Conservation (phyloP, 1,284 basidiomycete genomes). For the Nidula niveotomentosa region DNA sequence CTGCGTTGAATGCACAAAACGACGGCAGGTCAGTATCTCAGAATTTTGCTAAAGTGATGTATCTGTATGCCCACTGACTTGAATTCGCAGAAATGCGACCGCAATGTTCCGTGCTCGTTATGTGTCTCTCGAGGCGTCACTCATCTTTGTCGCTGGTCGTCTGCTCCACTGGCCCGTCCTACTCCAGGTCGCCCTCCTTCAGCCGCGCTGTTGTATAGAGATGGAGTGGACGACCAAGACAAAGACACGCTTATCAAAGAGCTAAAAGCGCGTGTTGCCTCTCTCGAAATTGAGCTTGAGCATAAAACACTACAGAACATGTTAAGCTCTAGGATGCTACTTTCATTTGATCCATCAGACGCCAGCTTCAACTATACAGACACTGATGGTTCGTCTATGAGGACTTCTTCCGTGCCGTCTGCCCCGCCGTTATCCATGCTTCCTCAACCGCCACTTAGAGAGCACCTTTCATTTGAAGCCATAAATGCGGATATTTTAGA, state of each 20-base stretch:
- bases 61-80: constrained; percentile 2
- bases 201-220: constrained; percentile 12
- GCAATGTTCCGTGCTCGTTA: constrained; percentile 49
- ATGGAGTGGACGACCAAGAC: constrained; percentile 11
- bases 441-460: neutral
- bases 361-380: too few species aligned
- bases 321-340: too few species aligned
- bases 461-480: neutral
- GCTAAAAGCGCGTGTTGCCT: constrained; percentile 39
- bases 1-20: constrained; percentile 57
- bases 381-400: too few species aligned
- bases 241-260: constrained; percentile 31
- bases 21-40: constrained; percentile 41
- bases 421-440: neutral
- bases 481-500: neutral
- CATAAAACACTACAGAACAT: too few species aligned
- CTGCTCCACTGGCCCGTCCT: constrained; percentile 46
- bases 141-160: constrained; percentile 56
- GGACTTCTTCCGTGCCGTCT: too few species aligned
- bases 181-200: constrained; percentile 43
- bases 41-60: neutral
- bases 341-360: too few species aligned
- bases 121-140: constrained; percentile 49
- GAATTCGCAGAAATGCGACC: constrained; percentile 47
- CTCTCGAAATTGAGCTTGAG: constrained; percentile 30